phyloP scores from a whole-genome alignment of 2,329 filamentous ascomycete species.

The Nemania abortiva region DNA sequence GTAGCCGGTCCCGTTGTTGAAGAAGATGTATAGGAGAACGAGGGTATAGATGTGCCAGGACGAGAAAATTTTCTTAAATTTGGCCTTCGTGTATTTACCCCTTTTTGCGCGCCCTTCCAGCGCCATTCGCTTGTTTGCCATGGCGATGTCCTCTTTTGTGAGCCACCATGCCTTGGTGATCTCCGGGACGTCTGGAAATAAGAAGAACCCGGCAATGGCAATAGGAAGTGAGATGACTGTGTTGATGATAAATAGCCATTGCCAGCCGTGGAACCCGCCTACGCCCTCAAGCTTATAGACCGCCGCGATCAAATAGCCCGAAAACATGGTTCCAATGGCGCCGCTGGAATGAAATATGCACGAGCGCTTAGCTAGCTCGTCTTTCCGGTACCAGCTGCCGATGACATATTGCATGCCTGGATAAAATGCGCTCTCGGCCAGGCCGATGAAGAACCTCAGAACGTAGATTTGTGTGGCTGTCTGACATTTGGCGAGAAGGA shows the following conservation, averaged over 20 bases:
- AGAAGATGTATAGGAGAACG: slow-evolving; percentile 70
- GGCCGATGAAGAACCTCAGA: slow-evolving; percentile 53
- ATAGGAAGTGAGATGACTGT: slow-evolving; percentile 66
- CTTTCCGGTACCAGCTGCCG: slow-evolving; percentile 55
- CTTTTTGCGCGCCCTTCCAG: slow-evolving; percentile 60
- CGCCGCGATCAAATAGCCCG: slow-evolving; percentile 66
- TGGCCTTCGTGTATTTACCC: slow-evolving; percentile 57
- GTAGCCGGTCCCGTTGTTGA: slow-evolving; percentile 69
- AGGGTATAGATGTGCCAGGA: slow-evolving; percentile 75
- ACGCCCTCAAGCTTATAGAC: slow-evolving; percentile 62
- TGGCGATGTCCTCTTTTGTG: slow-evolving; percentile 53
- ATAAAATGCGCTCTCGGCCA: slow-evolving; percentile 50
- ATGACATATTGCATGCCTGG: slow-evolving; percentile 54
- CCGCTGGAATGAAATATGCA: slow-evolving; percentile 54
- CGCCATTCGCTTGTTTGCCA: slow-evolving; percentile 57
- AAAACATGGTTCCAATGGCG: slow-evolving; percentile 54
- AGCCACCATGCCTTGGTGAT: slow-evolving; percentile 56
- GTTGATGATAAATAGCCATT: slow-evolving; percentile 67
- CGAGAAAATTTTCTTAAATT: slow-evolving; percentile 70
- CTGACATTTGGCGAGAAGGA: slow-evolving; percentile 52
- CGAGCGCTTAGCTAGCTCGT: slow-evolving; percentile 61
- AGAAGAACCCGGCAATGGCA: slow-evolving; percentile 60
- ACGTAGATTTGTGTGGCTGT: slow-evolving; percentile 52
- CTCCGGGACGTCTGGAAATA: slow-evolving; percentile 58
- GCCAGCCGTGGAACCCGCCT: slow-evolving; percentile 65